Evolutionary conservation across 805 yeast species (phyloP).

Genomic region (Diddensiella santjacobensis): DNA sequence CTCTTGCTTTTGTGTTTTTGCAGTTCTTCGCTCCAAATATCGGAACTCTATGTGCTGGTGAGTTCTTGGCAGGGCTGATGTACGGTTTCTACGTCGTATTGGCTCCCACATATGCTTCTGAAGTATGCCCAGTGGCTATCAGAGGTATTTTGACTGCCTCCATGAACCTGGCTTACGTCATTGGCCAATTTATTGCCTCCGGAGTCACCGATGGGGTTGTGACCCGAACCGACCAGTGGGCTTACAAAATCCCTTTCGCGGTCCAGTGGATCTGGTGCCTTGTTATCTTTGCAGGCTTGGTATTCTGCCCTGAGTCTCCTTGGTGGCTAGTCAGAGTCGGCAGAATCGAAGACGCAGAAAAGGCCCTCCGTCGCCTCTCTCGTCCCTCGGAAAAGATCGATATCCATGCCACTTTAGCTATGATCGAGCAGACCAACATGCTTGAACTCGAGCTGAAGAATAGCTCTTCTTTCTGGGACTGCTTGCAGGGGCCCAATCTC

Average conservation of each 20-base stretch:
- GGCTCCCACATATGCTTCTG: slow-evolving; percentile 56
- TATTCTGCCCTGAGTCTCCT: slow-evolving; percentile 55
- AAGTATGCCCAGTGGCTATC: slow-evolving; percentile 52
- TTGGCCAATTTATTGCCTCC: slow-evolving; percentile 55
- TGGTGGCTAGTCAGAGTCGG: slow-evolving; percentile 41
- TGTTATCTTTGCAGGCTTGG: slow-evolving; percentile 39
- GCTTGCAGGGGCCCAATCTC: slow-evolving; percentile 45
- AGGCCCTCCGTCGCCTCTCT: not conserved
- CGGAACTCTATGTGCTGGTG: slow-evolving; percentile 38
- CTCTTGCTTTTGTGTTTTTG: slow-evolving; percentile 38
- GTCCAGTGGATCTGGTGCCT: slow-evolving; percentile 60
- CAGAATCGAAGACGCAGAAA: slow-evolving; percentile 4
- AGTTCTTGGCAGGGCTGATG: slow-evolving; percentile 39
- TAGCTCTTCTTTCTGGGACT: slow-evolving; percentile 33
- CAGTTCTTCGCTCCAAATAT: slow-evolving; percentile 45
- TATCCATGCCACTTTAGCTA: slow-evolving; percentile 40
- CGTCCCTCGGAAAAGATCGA: slow-evolving; percentile 24
- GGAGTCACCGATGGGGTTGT: slow-evolving; percentile 46
- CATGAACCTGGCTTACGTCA: slow-evolving; percentile 52
- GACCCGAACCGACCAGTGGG: slow-evolving; percentile 32
- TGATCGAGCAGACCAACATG: slow-evolving; percentile 45
- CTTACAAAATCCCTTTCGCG: slow-evolving; percentile 54
- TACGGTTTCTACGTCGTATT: slow-evolving; percentile 55
- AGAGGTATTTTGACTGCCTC: slow-evolving; percentile 49
- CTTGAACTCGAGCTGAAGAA: slow-evolving; percentile 35